phyloP scores from a whole-genome alignment of 2,329 filamentous ascomycete species.

The Pseudophaeomoniella oleicola region DNA sequence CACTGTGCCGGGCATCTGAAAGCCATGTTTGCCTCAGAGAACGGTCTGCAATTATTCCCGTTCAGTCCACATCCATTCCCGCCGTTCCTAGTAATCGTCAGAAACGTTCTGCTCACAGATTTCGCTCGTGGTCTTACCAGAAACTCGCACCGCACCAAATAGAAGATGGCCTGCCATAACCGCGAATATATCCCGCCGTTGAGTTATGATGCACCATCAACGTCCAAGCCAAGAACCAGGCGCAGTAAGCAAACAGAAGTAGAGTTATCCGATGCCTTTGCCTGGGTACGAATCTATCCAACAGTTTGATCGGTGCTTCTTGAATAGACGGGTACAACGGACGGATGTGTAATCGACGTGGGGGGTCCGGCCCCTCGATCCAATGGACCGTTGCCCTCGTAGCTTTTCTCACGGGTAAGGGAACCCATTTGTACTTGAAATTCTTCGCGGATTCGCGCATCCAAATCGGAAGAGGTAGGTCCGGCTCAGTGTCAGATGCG shows the following conservation, averaged over 20 bases:
- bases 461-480: conserved; percentile 27
- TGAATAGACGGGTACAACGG: conserved; percentile 32
- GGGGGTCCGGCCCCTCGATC: conserved; percentile 33
- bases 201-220: conserved; percentile 29
- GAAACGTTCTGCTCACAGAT: neutral
- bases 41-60: conserved; percentile 40
- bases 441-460: conserved; percentile 30
- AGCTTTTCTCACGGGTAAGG: conserved; percentile 27
- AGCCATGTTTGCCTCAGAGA: conserved; percentile 34
- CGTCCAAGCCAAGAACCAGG: conserved; percentile 33
- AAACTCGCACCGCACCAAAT: conserved; percentile 31
- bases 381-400: conserved; percentile 27
- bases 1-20: conserved; percentile 45
- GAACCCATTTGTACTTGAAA: conserved; percentile 33
- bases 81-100: conserved; percentile 5
- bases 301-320: conserved; percentile 26
- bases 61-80: conserved; percentile 38
- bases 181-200: conserved; percentile 31
- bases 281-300: conserved; percentile 30
- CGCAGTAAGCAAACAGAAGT: conserved; percentile 26
- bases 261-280: conserved; percentile 28
- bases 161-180: conserved; percentile 29
- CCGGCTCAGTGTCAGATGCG: conserved; percentile 7
- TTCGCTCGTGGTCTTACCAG: conserved; percentile 20
- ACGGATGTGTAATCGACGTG: conserved; percentile 27